Evolutionary conservation across 805 yeast genomes (phyloP), one percentile per base, ranked within the genome.

Genomic region (Pichia eremophila): DNA sequence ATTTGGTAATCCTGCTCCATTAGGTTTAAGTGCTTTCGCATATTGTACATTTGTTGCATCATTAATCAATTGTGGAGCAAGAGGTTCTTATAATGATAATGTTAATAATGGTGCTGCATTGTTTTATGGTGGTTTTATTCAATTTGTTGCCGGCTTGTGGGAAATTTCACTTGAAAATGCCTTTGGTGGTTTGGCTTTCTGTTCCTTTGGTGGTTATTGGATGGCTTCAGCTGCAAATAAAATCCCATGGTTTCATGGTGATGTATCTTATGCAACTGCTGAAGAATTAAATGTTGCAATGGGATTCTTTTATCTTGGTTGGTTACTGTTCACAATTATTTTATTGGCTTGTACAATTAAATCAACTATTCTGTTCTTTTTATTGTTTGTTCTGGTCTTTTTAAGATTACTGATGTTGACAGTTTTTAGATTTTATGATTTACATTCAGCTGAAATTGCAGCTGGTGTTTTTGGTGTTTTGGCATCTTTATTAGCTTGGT

Each of bases 11-110:
- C 89, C 91, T 27, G 85, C 83, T 41, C 89, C 90, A 28, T 67
- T 83, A 52, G 91, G 89, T 18, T 68, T 83, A 51, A 75, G 81
- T 29, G 85, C 83, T 19, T 83, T 83, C 66, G 85, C 87, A n/a
- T 67, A 79, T 55, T 77, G 84, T 37, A 77, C 83, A 44, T 77
- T 83, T 61, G 82, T 81, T 34, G 70, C 83, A 39, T 78, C 85
- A 2, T 59, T 83, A 57, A 69, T 78, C 47, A 83, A 82, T 58
- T 73, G 76, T 36, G 77, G 74, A 36, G 85, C 85, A 14, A 75
- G 83, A 68, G 84, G 86, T 45, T 83, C 80, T 40, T 67, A 71
- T 8, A 73, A 75, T 40, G 75, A 77, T 38, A 78, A 77, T 53
- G 65, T 83, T 44, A 79, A 81, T 39, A 78, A 80, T 46, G 81